phyloP scores from a whole-genome alignment of 2,329 filamentous ascomycete species.

The Epicoccum nigrum region DNA sequence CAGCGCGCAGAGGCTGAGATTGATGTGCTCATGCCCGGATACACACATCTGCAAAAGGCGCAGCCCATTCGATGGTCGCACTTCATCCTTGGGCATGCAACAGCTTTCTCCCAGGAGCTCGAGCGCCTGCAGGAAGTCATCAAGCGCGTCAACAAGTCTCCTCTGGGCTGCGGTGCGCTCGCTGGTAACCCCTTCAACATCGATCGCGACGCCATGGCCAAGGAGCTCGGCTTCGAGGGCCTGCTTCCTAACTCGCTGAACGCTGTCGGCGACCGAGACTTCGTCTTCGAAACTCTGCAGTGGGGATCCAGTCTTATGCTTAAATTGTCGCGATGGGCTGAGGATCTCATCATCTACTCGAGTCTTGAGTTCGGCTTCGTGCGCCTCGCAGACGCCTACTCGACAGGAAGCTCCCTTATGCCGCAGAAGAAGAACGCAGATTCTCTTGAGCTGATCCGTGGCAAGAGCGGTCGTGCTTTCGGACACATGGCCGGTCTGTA shows the following conservation, averaged over 20 bases:
- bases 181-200: conserved; percentile 84
- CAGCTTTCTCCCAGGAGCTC: conserved; percentile 74
- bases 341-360: conserved; percentile 86
- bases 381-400: conserved; percentile 77
- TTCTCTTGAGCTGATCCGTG: conserved; percentile 75
- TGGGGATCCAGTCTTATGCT: conserved; percentile 80
- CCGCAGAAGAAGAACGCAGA: conserved; percentile 86
- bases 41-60: conserved; percentile 85
- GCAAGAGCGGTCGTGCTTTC: conserved; percentile 77
- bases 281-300: conserved; percentile 80
- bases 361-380: conserved; percentile 79
- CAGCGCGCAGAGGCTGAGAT: conserved; percentile 75
- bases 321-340: conserved; percentile 79
- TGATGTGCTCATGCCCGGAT: conserved; percentile 82
- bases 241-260: conserved; percentile 79
- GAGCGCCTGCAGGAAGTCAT: conserved; percentile 76
- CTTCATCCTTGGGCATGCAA: conserved; percentile 78
- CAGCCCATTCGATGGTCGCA: conserved; percentile 82
- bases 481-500: conserved; percentile 83
- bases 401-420: conserved; percentile 78
- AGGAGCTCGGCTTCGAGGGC: conserved; percentile 80
- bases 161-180: conserved; percentile 76
- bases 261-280: conserved; percentile 78
- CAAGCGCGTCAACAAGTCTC: conserved; percentile 73
- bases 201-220: conserved; percentile 77